A percentile compares a stretch with the other conserved stretches of the same genome.
Conservation (phyloP, 1,284 basidiomycete genomes). For the Trichosporon coremiiforme region DNA sequence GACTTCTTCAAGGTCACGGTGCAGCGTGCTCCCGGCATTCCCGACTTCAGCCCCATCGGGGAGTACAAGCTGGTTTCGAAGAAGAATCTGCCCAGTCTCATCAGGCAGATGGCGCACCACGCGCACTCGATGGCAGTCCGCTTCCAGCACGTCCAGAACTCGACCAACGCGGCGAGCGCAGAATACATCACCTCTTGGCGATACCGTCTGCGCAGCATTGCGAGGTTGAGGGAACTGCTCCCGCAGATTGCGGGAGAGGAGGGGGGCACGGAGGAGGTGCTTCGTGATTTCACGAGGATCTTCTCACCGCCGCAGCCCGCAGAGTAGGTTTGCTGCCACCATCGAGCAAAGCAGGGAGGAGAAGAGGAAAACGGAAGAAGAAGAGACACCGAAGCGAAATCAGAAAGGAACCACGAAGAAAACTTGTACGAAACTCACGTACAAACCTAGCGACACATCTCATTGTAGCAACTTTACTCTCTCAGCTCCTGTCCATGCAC, state of each 20-base stretch:
- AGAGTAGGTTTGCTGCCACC: background rate
- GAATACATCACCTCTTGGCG: constrained; percentile 92
- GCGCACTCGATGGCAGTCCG: constrained; percentile 86
- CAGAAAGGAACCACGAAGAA: background rate
- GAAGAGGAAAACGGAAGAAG: background rate
- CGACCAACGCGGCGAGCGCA: constrained; percentile 68
- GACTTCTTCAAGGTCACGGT: constrained; percentile 88
- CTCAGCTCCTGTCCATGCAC: constrained; percentile 12
- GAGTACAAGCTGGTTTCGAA: constrained; percentile 90
- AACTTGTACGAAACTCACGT: background rate
- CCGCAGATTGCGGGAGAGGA: constrained; percentile 34
- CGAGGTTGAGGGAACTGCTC: constrained; percentile 60
- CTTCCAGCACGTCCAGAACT: constrained; percentile 65
- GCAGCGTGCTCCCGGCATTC: constrained; percentile 81
- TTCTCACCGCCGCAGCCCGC: constrained; percentile 22
- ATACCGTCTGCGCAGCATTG: constrained; percentile 73
- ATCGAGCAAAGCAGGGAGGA: background rate
- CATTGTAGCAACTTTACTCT: constrained; percentile 8
- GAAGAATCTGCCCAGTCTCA: constrained; percentile 74
- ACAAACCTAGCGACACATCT: background rate
- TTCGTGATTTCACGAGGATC: constrained; percentile 41
- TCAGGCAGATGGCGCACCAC: constrained; percentile 80
- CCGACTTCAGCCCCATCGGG: constrained; percentile 85
- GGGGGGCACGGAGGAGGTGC: constrained; percentile 40
- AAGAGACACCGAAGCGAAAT: background rate